Percentiles rank a stretch among this genome's conserved stretches.
These are phyloP conservation scores for Cucurbita maxima DNA, from an alignment of 306 rosid species.

Conservation along the genomic window DNA sequence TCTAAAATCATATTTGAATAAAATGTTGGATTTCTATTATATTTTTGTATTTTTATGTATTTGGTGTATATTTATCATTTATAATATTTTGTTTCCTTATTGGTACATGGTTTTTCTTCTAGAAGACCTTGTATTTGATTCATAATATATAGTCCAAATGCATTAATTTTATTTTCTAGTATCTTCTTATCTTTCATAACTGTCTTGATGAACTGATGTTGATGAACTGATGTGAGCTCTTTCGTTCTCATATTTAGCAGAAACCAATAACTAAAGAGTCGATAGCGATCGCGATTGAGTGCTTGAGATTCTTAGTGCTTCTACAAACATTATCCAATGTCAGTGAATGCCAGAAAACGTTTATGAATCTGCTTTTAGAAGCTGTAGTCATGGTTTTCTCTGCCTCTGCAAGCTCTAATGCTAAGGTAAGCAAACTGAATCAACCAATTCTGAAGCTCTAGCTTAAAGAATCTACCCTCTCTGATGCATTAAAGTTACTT, in stretches of 20 bases:
- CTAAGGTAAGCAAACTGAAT: slow-evolving; percentile 32
- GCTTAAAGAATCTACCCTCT: neutral
- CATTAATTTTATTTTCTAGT: neutral
- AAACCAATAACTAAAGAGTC: slow-evolving; percentile 63
- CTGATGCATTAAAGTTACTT: neutral
- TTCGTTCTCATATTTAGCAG: slow-evolving; percentile 21
- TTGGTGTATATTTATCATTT: no score
- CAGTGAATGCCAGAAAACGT: slow-evolving; percentile 46
- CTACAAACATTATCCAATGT: slow-evolving; percentile 56
- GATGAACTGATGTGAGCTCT: neutral
- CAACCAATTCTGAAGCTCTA: neutral
- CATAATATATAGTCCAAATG: no score
- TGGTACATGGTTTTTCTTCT: no score
- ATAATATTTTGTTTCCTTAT: no score
- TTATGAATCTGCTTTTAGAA: slow-evolving; percentile 56
- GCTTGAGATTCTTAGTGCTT: slow-evolving; percentile 65
- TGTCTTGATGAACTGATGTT: neutral
- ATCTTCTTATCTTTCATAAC: neutral
- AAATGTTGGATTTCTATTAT: no score
- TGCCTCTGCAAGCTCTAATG: slow-evolving; percentile 41
- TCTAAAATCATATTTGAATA: no score
- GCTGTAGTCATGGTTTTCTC: slow-evolving; percentile 57
- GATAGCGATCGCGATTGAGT: slow-evolving; percentile 44
- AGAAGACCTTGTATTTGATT: no score
- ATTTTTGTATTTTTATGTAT: no score